Evolutionary conservation across 2,329 filamentous ascomycete species (phyloP).

Genomic region (Alternaria atra): DNA sequence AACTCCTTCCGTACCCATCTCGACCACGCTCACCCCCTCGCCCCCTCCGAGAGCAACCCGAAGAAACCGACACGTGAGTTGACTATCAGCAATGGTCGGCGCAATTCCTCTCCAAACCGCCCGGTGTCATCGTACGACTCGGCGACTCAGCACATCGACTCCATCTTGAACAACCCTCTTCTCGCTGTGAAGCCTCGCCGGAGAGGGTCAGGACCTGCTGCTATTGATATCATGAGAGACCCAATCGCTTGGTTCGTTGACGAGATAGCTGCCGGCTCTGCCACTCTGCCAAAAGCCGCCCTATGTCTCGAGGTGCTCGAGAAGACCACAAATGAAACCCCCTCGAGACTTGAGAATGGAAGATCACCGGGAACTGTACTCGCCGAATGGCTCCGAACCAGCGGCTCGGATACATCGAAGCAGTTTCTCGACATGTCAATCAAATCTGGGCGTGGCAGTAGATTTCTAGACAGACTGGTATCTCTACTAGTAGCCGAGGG

Average conservation of each 20-base stretch:
- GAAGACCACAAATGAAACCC: constrained; percentile 15
- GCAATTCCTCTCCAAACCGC: constrained; percentile 15
- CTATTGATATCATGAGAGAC: constrained; percentile 42
- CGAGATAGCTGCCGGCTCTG: constrained; percentile 50
- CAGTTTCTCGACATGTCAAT: constrained; percentile 35
- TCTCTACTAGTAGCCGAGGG: constrained; percentile 34
- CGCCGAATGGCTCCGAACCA: constrained; percentile 42
- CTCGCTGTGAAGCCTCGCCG: constrained; percentile 50
- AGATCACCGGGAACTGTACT: constrained; percentile 31
- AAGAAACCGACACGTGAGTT: constrained; percentile 4
- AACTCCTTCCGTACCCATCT: constrained; percentile 70
- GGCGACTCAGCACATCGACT: constrained; percentile 59
- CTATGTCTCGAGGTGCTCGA: constrained; percentile 50
- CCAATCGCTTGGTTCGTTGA: constrained; percentile 54
- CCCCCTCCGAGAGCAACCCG: constrained; percentile 17
- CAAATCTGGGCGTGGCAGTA: constrained; percentile 14
- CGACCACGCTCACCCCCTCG: constrained; percentile 63
- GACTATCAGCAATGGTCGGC: constrained; percentile 16
- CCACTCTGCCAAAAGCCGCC: constrained; percentile 49
- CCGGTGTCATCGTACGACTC: constrained; percentile 48
- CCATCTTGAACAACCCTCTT: constrained; percentile 62
- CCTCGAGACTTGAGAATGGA: constrained; percentile 12
- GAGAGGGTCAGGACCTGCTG: constrained; percentile 37
- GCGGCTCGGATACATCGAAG: constrained; percentile 38
- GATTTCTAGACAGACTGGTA: constrained; percentile 32